Conservation (phyloP, 805 yeast species). For the Vanderwaltozyma verrucispora region DNA sequence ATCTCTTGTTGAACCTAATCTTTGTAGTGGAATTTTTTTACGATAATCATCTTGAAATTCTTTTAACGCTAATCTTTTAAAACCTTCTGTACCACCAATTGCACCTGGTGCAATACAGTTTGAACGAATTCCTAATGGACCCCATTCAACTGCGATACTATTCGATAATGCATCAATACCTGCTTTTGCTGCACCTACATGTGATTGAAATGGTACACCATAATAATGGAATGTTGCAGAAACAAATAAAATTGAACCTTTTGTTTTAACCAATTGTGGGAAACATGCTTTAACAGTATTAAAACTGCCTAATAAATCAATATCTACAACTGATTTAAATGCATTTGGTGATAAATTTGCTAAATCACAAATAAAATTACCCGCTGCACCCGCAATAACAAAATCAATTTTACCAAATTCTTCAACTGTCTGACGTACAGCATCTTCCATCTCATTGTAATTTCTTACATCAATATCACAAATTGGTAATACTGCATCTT, state of each 20-base stretch:
- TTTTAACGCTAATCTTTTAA: slow-evolving; percentile 46
- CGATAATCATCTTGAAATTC: slow-evolving; percentile 33
- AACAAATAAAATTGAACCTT: slow-evolving; percentile 69
- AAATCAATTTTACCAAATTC: slow-evolving; percentile 71
- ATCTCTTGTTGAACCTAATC: slow-evolving; percentile 62
- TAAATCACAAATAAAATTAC: slow-evolving; percentile 78
- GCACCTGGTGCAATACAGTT: slow-evolving; percentile 91
- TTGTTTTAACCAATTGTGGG: slow-evolving; percentile 49
- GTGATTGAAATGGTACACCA: slow-evolving; percentile 82
- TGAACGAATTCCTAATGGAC: slow-evolving; percentile 76
- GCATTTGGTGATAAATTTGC: slow-evolving; percentile 74
- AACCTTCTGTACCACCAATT: slow-evolving; percentile 80
- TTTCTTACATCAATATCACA: slow-evolving; percentile 74
- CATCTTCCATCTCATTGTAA: slow-evolving; percentile 44
- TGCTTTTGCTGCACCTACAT: slow-evolving; percentile 93
- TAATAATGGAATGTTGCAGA: slow-evolving; percentile 84
- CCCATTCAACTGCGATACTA: slow-evolving; percentile 81
- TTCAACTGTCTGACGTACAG: slow-evolving; percentile 55
- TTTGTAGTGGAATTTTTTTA: slow-evolving; percentile 43
- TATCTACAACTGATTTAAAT: slow-evolving; percentile 76
- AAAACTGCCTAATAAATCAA: slow-evolving; percentile 80
- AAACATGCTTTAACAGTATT: slow-evolving; percentile 81
- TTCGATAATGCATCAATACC: slow-evolving; percentile 84
- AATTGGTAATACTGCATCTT: slow-evolving; percentile 53
- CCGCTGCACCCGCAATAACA: slow-evolving; percentile 94